A percentile compares a stretch with the other conserved stretches of the same genome.
Evolutionary conservation across 106 monocot genomes (phyloP).

Genomic region (Acorus calamus): DNA sequence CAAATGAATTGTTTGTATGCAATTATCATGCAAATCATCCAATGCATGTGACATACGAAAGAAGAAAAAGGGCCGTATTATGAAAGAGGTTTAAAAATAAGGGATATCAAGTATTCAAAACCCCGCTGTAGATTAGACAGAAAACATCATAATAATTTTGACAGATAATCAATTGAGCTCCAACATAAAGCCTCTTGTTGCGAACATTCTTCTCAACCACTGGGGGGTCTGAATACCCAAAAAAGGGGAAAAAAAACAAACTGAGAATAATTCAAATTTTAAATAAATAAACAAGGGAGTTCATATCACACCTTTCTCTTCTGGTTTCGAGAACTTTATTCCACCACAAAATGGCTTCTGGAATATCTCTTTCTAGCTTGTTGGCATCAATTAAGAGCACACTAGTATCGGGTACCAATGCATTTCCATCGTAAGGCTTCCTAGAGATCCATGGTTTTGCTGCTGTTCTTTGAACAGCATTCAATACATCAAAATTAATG

Average conservation of each 20-base stretch:
- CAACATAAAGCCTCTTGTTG: too few species aligned
- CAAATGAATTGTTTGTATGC: too few species aligned
- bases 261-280: background rate
- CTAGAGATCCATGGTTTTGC: constrained; percentile 56
- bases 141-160: too few species aligned
- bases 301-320: constrained; percentile 27
- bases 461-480: constrained; percentile 67
- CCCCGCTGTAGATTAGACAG: too few species aligned
- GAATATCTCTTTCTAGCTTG: constrained; percentile 27
- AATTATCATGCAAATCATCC: too few species aligned
- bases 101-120: too few species aligned
- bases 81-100: too few species aligned
- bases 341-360: constrained; percentile 62
- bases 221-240: too few species aligned
- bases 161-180: too few species aligned
- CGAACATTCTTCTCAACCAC: too few species aligned
- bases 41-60: too few species aligned
- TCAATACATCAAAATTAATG: constrained; percentile 50
- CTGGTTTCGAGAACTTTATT: constrained; percentile 37
- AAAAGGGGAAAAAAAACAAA: constrained; percentile 2
- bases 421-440: constrained; percentile 48
- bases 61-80: too few species aligned
- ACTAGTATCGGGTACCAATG: constrained; percentile 52
- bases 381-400: constrained; percentile 45
- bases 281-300: background rate